A percentile compares a stretch with the other conserved stretches of the same genome.
Conservation (phyloP, 1,284 basidiomycete species). For the Phellinidium pouzarii region DNA sequence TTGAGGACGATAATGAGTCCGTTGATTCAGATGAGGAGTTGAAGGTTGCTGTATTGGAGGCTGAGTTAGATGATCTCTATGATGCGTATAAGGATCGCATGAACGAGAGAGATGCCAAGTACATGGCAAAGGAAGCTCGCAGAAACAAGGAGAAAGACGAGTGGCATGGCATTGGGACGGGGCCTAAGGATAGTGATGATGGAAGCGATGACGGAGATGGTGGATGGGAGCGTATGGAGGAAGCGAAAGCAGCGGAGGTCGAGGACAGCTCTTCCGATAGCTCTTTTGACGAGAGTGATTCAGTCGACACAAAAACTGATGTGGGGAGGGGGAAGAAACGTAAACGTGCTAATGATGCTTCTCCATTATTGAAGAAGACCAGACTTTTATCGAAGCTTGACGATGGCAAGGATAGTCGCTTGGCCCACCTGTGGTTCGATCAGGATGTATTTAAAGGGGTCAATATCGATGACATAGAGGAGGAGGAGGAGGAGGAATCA, state of each 20-base stretch:
- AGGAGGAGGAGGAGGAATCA: slow-evolving; percentile 31
- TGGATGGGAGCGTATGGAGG: slow-evolving; percentile 72
- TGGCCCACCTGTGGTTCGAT: slow-evolving; percentile 78
- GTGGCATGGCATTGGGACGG: slow-evolving; percentile 66
- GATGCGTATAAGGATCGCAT: slow-evolving; percentile 80
- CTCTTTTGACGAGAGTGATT: slow-evolving; percentile 44
- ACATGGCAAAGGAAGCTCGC: slow-evolving; percentile 79
- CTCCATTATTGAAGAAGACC: slow-evolving; percentile 29
- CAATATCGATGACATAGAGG: slow-evolving; percentile 42
- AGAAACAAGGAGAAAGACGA: slow-evolving; percentile 69
- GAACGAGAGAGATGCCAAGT: slow-evolving; percentile 86
- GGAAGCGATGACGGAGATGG: slow-evolving; percentile 50
- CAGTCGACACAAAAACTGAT: slow-evolving; percentile 32
- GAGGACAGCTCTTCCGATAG: slow-evolving; percentile 55
- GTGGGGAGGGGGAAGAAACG: slow-evolving; percentile 37
- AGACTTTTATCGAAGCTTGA: slow-evolving; percentile 36
- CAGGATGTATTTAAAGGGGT: slow-evolving; percentile 73
- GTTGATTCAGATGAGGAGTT: slow-evolving; percentile 65
- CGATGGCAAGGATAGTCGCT: slow-evolving; percentile 26
- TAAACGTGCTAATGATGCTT: slow-evolving; percentile 29
- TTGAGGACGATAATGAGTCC: slow-evolving; percentile 36
- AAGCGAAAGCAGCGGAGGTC: slow-evolving; percentile 50
- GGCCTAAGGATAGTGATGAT: slow-evolving; percentile 29
- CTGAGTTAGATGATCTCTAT: slow-evolving; percentile 84
- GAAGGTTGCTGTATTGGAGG: slow-evolving; percentile 68